Base-by-base conservation (phyloP, 441 rosid genomes). In the Croton laevigatus region DNA sequence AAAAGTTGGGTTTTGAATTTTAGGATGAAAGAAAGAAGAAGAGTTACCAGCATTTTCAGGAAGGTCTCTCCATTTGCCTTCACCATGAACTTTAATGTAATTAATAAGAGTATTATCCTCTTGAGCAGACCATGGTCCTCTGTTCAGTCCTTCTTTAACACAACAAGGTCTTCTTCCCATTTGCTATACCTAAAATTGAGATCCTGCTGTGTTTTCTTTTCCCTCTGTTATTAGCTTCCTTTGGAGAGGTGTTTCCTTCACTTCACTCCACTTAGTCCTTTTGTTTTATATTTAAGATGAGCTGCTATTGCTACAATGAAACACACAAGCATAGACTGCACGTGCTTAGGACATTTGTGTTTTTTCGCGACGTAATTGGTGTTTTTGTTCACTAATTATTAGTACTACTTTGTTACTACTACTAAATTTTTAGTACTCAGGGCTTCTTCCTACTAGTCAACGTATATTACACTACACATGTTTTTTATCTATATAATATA, bases 61-160 rank as follows among this genome's bases (percentile, higher is more conserved):
- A 38, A 78, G 66, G 34, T 45, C 27, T 55, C 65, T 70, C 81
- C 78, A 78, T 55, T 73, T 73, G 7, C 75, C 75, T 52, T 66
- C 71, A n/a, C 81, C 81, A 55, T 78, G 62, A 17, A 38, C n/a
- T 62, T 78, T 6, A 66, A 78, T 66, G 52, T 70, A 66, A 23
- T 65, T 66, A 6, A 49, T 48, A 17, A 78, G 74, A 14, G 73
- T 36, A 40, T 62, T 10, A 62, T 73, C 81, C 66, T 78, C 81
- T 5, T 16, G 16, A 16, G 71, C 22, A 53, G 80, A 63, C 80
- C 80, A 77, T 3, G 76, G 42, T 7, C 76, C 73, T 77, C 37
- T 64, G 3, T 69, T 77, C 4, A 72, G 37, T 42, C 71, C 70
- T 60, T 62, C 60, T 13, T 57, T 27, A 12, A 17, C 17, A 57